Evolutionary conservation across 2,329 filamentous ascomycete species (phyloP).

Genomic region (Pseudogymnoascus sp.): DNA sequence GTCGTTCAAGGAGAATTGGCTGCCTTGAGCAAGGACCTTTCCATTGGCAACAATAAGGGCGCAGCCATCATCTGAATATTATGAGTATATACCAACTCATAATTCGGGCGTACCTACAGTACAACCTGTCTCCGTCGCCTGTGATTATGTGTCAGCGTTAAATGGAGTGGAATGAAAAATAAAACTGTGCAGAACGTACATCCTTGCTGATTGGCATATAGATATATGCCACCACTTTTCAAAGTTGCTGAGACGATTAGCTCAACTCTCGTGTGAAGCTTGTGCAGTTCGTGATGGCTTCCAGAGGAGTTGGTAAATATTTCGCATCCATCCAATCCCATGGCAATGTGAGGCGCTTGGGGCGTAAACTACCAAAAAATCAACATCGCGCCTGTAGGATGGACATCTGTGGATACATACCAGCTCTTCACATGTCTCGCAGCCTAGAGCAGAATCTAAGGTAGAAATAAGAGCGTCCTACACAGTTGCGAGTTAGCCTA

Average conservation of each 20-base stretch:
- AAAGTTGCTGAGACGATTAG: constrained; percentile 57
- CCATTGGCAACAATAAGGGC: constrained; percentile 55
- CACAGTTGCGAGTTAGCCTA: neutral
- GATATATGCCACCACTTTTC: constrained; percentile 51
- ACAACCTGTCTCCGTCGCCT: neutral
- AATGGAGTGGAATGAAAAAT: neutral
- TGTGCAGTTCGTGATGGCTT: constrained; percentile 58
- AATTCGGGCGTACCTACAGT: neutral
- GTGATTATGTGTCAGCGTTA: neutral
- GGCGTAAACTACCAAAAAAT: constrained; percentile 40
- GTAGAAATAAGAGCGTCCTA: constrained; percentile 34
- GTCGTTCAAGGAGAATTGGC: constrained; percentile 55
- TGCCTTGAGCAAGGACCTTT: constrained; percentile 51
- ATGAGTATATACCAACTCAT: neutral
- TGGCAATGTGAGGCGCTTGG: constrained; percentile 40
- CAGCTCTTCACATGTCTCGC: constrained; percentile 61
- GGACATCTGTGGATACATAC: neutral
- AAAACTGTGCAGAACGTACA: constrained; percentile 35
- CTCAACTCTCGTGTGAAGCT: constrained; percentile 53
- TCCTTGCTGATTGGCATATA: constrained; percentile 55
- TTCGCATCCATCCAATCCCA: constrained; percentile 62
- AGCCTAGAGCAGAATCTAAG: constrained; percentile 52
- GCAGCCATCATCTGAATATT: constrained; percentile 37
- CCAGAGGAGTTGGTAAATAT: constrained; percentile 64
- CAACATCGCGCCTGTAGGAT: neutral